Conservation (phyloP, 768 basidiomycete species). For the Suillus bovinus region DNA sequence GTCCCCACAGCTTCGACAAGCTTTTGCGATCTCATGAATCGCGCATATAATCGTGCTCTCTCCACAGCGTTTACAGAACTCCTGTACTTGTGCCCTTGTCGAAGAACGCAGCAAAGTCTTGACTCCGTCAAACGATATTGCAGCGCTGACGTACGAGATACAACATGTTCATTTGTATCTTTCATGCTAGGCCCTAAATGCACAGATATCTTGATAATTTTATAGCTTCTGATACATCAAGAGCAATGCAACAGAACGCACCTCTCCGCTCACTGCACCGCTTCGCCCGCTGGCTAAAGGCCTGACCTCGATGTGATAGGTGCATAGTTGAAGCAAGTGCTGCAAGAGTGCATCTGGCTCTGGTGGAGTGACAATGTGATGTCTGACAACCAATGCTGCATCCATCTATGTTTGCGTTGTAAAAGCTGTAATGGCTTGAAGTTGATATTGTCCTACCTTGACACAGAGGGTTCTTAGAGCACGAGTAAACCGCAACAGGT, state of each 20-base stretch:
- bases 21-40: neutral
- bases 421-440: neutral
- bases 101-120: constrained; percentile 67
- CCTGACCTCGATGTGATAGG: constrained; percentile 71
- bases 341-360: constrained; percentile 64
- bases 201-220: constrained; percentile 55
- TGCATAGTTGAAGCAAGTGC: constrained; percentile 58
- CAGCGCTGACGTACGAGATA: constrained; percentile 55
- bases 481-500: constrained; percentile 58
- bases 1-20: neutral
- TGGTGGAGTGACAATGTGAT: constrained; percentile 55
- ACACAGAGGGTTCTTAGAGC: constrained; percentile 57
- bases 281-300: constrained; percentile 75
- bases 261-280: constrained; percentile 78
- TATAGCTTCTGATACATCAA: neutral
- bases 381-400: constrained; percentile 60
- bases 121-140: constrained; percentile 74
- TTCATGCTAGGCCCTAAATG: constrained; percentile 51
- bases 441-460: constrained; percentile 40
- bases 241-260: constrained; percentile 27
- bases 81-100: constrained; percentile 68
- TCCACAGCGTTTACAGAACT: constrained; percentile 45
- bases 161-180: constrained; percentile 34
- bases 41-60: neutral
- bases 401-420: constrained; percentile 39